Percentiles rank a stretch among this genome's conserved stretches.
Evolutionary conservation across 176 grass and related monocot genomes (phyloP).

Genomic region (Zea mays): Zm-B73-REFERENCE-NAM-5.0 NC_050102.1:106654501-106655000

Average conservation of each 20-base stretch:
- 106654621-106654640: too few relatives aligned
- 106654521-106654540: conserved; percentile 16
- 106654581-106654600: background rate
- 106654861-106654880: background rate
- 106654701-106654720: too few relatives aligned
- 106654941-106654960: background rate
- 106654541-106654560: conserved; percentile 1
- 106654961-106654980: background rate
- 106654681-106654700: too few relatives aligned
- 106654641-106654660: too few relatives aligned
- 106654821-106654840: background rate
- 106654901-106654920: background rate
- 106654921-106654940: conserved; percentile 4
- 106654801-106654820: background rate
- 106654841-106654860: background rate
- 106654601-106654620: too few relatives aligned
- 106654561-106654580: background rate
- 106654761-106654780: background rate
- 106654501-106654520: background rate
- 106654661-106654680: too few relatives aligned
- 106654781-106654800: background rate
- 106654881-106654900: conserved; percentile 13
- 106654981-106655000: background rate
- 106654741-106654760: too few relatives aligned
- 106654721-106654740: too few relatives aligned